Percentiles rank a stretch among this genome's conserved stretches.
These are phyloP conservation scores for Epithemia pelagica DNA, from an alignment of 108 stramenopile species.

Conservation along the genomic window DNA sequence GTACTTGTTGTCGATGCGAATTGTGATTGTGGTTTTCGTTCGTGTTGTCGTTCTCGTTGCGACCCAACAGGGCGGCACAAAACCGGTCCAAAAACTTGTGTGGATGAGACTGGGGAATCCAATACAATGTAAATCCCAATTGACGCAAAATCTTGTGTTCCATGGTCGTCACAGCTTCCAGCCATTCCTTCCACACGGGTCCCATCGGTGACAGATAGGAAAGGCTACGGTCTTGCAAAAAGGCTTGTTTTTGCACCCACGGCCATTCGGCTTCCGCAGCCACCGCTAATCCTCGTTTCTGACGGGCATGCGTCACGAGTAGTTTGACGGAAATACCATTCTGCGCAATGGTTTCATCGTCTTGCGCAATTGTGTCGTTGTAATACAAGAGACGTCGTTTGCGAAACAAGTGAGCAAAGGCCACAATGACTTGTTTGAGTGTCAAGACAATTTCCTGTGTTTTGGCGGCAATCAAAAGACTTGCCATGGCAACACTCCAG, in stretches of 20 bases:
- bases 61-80: neutral
- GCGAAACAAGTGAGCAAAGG: constrained; percentile 57
- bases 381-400: constrained; percentile 29
- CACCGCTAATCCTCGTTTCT: neutral
- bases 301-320: neutral
- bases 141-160: constrained; percentile 54
- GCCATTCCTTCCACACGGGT: constrained; percentile 66
- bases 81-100: constrained; percentile 74
- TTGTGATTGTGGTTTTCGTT: neutral
- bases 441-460: constrained; percentile 53
- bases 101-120: constrained; percentile 77
- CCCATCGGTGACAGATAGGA: constrained; percentile 40
- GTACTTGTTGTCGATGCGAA: constrained; percentile 9
- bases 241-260: constrained; percentile 27
- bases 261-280: neutral
- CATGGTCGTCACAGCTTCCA: constrained; percentile 25
- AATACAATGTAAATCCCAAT: constrained; percentile 76
- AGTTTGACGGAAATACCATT: no score
- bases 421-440: constrained; percentile 38
- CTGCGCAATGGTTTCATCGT: neutral
- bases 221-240: constrained; percentile 23
- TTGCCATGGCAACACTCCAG: constrained; percentile 69
- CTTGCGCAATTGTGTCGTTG: neutral
- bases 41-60: neutral
- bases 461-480: constrained; percentile 55